A percentile compares a stretch with the other conserved stretches of the same genome.
These are phyloP conservation scores for Infundibulicybe gibba DNA, from an alignment of 768 basidiomycete species.

Conservation along the genomic window DNA sequence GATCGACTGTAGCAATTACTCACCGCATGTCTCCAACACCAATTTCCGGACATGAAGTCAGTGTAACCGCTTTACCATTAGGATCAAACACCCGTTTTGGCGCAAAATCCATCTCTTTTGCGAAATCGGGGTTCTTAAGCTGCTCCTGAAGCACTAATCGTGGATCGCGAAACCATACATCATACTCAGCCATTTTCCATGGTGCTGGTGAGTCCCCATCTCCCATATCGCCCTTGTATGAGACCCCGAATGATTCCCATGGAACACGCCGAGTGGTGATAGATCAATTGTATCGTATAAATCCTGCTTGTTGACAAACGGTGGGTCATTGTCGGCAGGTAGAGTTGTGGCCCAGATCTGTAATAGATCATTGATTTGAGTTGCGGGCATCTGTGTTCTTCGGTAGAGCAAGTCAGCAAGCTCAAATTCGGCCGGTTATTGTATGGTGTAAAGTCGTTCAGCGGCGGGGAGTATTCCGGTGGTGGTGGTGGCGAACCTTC, in stretches of 20 bases:
- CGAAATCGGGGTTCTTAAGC: constrained; percentile 30
- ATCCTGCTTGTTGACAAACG: constrained; percentile 25
- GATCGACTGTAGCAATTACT: background rate
- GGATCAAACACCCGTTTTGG: constrained; percentile 21
- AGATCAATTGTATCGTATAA: constrained; percentile 29
- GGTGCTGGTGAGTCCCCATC: constrained; percentile 17
- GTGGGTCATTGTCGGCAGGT: constrained; percentile 15
- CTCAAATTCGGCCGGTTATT: constrained; percentile 7
- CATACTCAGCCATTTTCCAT: constrained; percentile 27
- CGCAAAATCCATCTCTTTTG: constrained; percentile 24
- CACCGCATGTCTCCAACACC: background rate
- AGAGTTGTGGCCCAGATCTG: constrained; percentile 16
- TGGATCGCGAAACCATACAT: constrained; percentile 30
- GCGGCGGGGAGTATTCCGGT: background rate
- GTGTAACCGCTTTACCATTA: background rate
- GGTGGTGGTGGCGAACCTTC: background rate
- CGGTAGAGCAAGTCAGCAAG: constrained; percentile 12
- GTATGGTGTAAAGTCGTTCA: constrained; percentile 12
- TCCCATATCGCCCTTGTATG: constrained; percentile 17
- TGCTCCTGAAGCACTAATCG: constrained; percentile 19
- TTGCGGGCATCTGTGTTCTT: constrained; percentile 14
- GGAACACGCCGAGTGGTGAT: constrained; percentile 27
- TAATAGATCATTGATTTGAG: constrained; percentile 19
- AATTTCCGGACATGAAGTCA: background rate
- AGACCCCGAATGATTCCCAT: constrained; percentile 29